A percentile compares a stretch with the other conserved stretches of the same genome.
Conservation (phyloP, 306 rosid genomes). For the Glycine tomentella region DNA sequence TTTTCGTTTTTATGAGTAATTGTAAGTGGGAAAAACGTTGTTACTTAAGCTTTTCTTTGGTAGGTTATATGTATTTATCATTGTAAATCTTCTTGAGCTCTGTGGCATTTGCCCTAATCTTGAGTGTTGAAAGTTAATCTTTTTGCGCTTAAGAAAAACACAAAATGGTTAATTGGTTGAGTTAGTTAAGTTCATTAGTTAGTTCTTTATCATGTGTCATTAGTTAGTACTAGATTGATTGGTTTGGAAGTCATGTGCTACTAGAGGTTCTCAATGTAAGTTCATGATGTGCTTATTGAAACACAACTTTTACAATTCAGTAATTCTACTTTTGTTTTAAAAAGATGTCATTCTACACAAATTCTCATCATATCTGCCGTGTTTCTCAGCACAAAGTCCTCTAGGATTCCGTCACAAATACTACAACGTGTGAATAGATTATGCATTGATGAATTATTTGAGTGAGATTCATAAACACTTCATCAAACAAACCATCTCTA, state of each 20-base stretch:
- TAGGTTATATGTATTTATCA: slow-evolving; percentile 13
- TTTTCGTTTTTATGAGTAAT: slow-evolving; percentile 31
- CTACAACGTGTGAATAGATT: neutral
- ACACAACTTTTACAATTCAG: neutral
- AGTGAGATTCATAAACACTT: no score
- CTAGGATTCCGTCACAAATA: neutral
- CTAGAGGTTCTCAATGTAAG: neutral
- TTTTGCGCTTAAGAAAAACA: neutral
- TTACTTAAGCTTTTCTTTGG: neutral
- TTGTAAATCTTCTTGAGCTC: slow-evolving; percentile 27
- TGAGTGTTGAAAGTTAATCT: neutral
- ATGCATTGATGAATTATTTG: neutral
- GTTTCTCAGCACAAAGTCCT: neutral
- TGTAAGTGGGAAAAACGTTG: slow-evolving; percentile 25
- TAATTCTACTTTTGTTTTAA: neutral
- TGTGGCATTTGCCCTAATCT: neutral
- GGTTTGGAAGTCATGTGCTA: neutral
- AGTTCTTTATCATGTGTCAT: neutral
- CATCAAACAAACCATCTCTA: neutral
- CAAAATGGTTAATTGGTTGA: neutral
- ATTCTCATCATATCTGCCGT: neutral
- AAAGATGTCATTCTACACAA: neutral
- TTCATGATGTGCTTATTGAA: neutral
- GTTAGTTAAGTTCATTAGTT: no score
- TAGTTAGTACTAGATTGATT: neutral